Evolutionary conservation across 495 filamentous ascomycete genomes (phyloP), one percentile per base, ranked within the genome.

Genomic region (Podospora tetraspora): DNA sequence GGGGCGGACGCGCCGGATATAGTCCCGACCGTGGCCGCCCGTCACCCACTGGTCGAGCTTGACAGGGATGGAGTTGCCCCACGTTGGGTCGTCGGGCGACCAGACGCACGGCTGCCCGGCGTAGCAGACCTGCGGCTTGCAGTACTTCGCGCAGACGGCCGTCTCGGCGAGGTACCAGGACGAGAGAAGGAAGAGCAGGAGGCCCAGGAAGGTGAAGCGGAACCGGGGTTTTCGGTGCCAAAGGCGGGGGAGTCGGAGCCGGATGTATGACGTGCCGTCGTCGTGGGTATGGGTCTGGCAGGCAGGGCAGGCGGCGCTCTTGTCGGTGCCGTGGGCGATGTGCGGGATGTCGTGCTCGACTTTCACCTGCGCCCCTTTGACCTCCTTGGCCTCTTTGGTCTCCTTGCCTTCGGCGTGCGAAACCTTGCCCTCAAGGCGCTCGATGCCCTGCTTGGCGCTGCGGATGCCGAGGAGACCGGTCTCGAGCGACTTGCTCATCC

Each of bases 381-480:
- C n/a, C 37, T n/a, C 37, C 16, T n/a, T 21, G 22, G 68, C 13
- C n/a, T 24, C 16, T 21, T 52, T 52, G 43, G n/a, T 22, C 13
- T 68, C 69, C 22, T 75, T 75, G 7, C 72, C 68, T n/a, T 84
- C 78, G 2, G 74, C 68, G 32, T 81, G 78, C 30, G 79, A 81
- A 32, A 91, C 79, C 64, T 86, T 82, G 34, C 84, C 79, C 77
- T 91, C 89, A n/a, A 92, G 79, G 19, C 84, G 81, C 69, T 87
- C 83, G 37, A 93, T 86, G 2, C 89, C 89, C 62, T 84, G 82
- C 68, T 88, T 89, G 23, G 91, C 86, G 24, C 88, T 86, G 2
- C 84, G 83, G 68, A 93, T 91, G 66, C 87, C 87, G 3, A 84
- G 79, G 34, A 84, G 80, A 23, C 90, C 83, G 3, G 85, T 87